A percentile compares a stretch with the other conserved stretches of the same genome.
Evolutionary conservation across 2,329 filamentous ascomycete species (phyloP).

Genomic region (Exophiala alcalophila): DNA sequence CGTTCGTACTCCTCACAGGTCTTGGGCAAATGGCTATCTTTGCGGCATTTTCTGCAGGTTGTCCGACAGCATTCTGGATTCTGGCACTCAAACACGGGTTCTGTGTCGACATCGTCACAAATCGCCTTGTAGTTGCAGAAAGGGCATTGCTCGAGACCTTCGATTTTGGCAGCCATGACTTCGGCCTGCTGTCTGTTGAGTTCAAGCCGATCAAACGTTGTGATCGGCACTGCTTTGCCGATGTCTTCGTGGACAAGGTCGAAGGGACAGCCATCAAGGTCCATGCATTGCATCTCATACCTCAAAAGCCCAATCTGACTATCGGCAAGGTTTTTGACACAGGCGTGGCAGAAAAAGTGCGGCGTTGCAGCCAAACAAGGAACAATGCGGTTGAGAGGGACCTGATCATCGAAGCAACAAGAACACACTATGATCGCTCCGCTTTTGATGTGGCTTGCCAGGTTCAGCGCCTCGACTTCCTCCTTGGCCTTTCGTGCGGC

Average conservation of each 20-base stretch:
- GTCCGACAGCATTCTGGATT: constrained; percentile 62
- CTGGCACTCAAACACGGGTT: constrained; percentile 72
- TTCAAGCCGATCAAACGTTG: constrained; percentile 61
- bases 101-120: constrained; percentile 62
- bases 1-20: constrained; percentile 65
- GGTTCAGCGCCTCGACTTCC: constrained; percentile 36
- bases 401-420: constrained; percentile 66
- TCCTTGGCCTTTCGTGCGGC: constrained; percentile 29
- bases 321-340: constrained; percentile 64
- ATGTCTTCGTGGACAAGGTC: constrained; percentile 30
- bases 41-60: constrained; percentile 67
- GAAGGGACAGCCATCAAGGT: constrained; percentile 62
- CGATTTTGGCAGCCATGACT: constrained; percentile 66
- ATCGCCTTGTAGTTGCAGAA: constrained; percentile 80
- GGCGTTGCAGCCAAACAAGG: constrained; percentile 58
- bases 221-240: constrained; percentile 35
- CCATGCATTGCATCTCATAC: constrained; percentile 69
- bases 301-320: constrained; percentile 66
- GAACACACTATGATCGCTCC: constrained; percentile 64
- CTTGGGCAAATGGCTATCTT: constrained; percentile 67
- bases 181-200: constrained; percentile 68
- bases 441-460: constrained; percentile 39
- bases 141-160: constrained; percentile 71
- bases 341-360: constrained; percentile 70
- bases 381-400: constrained; percentile 64